These are phyloP conservation scores for Blastobotrys terrestris DNA, from an alignment of 805 yeast genomes.

Conservation along the genomic window DNA sequence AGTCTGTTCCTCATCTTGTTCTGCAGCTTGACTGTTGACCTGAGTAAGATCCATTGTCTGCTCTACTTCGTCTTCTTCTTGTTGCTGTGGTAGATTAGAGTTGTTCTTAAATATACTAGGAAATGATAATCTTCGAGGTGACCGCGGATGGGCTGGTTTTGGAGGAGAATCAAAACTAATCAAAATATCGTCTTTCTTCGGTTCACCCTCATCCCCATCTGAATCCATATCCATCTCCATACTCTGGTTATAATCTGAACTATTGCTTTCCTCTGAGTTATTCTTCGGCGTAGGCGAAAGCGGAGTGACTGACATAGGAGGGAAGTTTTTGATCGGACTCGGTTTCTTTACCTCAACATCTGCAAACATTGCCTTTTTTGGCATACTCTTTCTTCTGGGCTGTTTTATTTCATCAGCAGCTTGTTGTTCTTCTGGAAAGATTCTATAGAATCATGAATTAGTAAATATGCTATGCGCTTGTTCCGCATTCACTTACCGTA, in stretches of 20 bases:
- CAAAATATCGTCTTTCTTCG: slow-evolving; percentile 5
- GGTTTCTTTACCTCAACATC: not conserved
- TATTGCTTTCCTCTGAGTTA: not conserved
- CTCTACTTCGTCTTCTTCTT: slow-evolving; percentile 3
- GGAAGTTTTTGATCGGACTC: not conserved
- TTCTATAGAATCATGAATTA: not conserved
- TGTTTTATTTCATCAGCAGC: not conserved
- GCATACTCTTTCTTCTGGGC: not conserved
- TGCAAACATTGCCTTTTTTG: not conserved
- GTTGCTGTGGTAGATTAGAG: not conserved
- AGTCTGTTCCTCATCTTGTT: slow-evolving; percentile 2
- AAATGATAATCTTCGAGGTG: not conserved
- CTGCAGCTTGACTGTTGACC: not conserved
- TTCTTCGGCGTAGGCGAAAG: slow-evolving; percentile 1
- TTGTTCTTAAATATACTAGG: slow-evolving; percentile 1
- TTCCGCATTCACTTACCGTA: not conserved
- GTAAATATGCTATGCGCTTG: not conserved
- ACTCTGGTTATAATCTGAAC: not conserved
- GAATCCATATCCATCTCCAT: not conserved
- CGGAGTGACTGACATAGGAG: not conserved
- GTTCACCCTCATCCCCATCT: slow-evolving; percentile 3
- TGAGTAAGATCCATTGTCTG: slow-evolving; percentile 10
- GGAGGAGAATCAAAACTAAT: slow-evolving; percentile 12
- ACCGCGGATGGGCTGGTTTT: not conserved
- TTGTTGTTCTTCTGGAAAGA: not conserved